Conservation (phyloP, 1,284 basidiomycete genomes). For the Pterula multifida region DNA sequence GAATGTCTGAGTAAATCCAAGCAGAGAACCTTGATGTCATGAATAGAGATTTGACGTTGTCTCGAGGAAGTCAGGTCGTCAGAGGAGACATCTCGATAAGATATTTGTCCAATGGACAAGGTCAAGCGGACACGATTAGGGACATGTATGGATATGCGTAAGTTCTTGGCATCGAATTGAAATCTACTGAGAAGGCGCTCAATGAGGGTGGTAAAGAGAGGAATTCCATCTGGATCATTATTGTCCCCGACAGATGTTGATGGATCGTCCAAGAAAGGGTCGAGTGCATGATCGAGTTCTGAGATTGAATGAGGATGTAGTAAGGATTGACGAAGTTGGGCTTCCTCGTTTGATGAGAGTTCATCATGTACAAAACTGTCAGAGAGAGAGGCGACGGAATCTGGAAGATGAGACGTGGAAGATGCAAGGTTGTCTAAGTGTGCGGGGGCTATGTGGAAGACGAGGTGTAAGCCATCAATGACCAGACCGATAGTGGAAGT, state of each 20-base stretch:
- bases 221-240: conserved; percentile 58
- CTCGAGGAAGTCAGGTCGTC: conserved; percentile 1
- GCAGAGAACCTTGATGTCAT: not conserved
- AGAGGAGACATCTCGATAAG: conserved; percentile 20
- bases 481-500: conserved; percentile 61
- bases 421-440: conserved; percentile 11
- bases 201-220: conserved; percentile 74
- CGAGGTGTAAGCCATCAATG: conserved; percentile 48
- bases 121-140: conserved; percentile 51
- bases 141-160: conserved; percentile 54
- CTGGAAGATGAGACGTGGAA: conserved; percentile 34
- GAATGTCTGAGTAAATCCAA: conserved; percentile 8
- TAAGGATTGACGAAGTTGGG: conserved; percentile 60
- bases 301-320: conserved; percentile 10
- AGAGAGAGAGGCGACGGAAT: conserved; percentile 71
- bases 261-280: conserved; percentile 35
- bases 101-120: conserved; percentile 42
- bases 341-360: conserved; percentile 60
- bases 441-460: conserved; percentile 35
- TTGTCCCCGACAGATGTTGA: conserved; percentile 19
- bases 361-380: conserved; percentile 81
- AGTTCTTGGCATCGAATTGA: conserved; percentile 62
- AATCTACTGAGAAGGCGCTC: conserved; percentile 77
- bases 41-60: not conserved
- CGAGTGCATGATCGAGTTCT: conserved; percentile 29